Base-by-base conservation (phyloP, 192 early-diverging fungal genomes). In the Backusella circina region DNA sequence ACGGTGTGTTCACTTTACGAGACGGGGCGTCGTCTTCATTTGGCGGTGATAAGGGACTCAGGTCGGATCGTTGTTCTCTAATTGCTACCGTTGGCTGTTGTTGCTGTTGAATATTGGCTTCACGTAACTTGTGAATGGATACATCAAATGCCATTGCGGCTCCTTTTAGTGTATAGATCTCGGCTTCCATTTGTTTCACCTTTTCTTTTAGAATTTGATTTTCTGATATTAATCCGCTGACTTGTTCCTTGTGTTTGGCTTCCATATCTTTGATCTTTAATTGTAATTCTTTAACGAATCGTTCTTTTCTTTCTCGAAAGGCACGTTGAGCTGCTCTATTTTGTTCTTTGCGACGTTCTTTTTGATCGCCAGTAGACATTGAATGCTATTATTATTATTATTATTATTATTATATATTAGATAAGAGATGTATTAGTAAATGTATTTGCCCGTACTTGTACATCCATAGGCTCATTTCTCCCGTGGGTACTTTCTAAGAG, bases 221-320 rank as follows among this genome's bases (percentile, higher is more conserved):
- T 37, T 89, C 88, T 47, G 10, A 30, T 70, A 28, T 44, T 30
- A 70, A 35, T 35, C 83, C 78, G 0, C 65, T 71, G 10, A 90
- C 85, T 64, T 80, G 80, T 15, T 74, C 75, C 6, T 79, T 77
- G 37, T 83, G 70, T 70, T 81, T 80, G 36, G 84, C 79, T 57
- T 92, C 89, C 36, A 94, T 83, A 37, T 87, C 88, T 75, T 90
- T 87, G 65, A 95, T 91, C 67, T 88, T 86, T 13, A 86, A 87
- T 80, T 97, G 94, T 2, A 97, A 88, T 16, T 90, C 87, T 79
- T 92, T 90, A 23, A 95, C 90, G 79, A 95, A 93, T 70, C 88
- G 87, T 67, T 95, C 91, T 74, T 93, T 94, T 69, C 95, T 90
- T 76, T 97, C 94, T 54, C 95, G 92, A 79, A 97, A 97, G 0